Base-by-base conservation (phyloP, 441 rosid species). In the Adansonia rubrostipa region DNA sequence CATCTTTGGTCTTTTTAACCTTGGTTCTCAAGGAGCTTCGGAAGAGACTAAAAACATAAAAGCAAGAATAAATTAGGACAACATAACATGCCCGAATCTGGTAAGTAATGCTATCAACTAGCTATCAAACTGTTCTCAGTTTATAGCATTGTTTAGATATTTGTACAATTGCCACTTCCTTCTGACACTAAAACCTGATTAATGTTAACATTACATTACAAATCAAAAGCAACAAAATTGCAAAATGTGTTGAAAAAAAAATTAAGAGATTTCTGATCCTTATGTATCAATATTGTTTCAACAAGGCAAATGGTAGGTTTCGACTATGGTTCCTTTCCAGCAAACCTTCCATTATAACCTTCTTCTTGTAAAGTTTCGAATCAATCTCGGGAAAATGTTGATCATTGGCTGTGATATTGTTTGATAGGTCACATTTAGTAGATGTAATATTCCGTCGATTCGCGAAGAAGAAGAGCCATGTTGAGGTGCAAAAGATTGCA, bases 401-500 rank as follows among this genome's bases (percentile, higher is more conserved):
- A 54, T 63, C 68, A 17, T 28, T 28, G 33, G 2, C 53, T 4
- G 2, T 28, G n/a, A 62, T 48, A 3, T 50, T n/a, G 6, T 10
- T 9, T 0, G 75, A 57, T 15, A n/a, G 3, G 17, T 14, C 13
- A 8, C n/a, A 58, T 5, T 20, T 57, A 6, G 14, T 7, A 15
- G 9, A 33, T 33, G 8, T 28, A 28, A 28, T 73, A 28, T 28
- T 28, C 83, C 73, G 50, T 13, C 75, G 79, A 0, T 83, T 80
- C 62, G 74, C 56, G 2, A 88, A 56, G 65, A 84, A 80, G 33
- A 88, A 28, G 33, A 28, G 85, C 84, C 84, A 87, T 0, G 86
- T 72, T 2, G 89, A 82, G 24, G 89, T 88, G 66, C 90, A 89
- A 14, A 89, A 60, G 5, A 89, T 89, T 17, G 92, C 90, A 48